Evolutionary conservation across 1,139 yeast species (phyloP).

Genomic region (Lodderomyces elongisporus): DNA sequence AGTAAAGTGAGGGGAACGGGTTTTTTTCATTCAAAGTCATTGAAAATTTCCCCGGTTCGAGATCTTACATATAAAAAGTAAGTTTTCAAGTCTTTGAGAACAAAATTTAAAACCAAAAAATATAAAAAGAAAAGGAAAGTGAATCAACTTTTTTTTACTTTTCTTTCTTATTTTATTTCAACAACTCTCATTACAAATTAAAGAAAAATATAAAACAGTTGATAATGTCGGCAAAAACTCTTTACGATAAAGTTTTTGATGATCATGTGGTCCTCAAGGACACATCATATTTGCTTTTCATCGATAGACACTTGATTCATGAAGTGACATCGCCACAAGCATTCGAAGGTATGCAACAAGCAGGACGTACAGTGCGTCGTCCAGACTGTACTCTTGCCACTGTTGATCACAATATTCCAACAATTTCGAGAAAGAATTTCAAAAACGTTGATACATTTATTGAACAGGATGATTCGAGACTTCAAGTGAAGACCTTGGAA

Average conservation of each 20-base stretch:
- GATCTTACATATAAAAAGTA: too few relatives aligned
- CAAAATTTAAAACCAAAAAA: neutral
- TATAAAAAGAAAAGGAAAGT: neutral
- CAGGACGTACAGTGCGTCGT: conserved; percentile 86
- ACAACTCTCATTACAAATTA: neutral
- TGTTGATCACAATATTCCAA: conserved; percentile 97
- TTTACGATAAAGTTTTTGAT: conserved; percentile 92
- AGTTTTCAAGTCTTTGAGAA: too few relatives aligned
- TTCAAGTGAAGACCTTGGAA: conserved; percentile 89
- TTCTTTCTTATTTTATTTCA: neutral
- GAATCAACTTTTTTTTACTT: neutral
- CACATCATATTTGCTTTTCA: conserved; percentile 79
- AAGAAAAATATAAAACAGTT: too few relatives aligned
- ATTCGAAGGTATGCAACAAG: conserved; percentile 86
- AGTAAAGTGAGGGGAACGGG: too few relatives aligned
- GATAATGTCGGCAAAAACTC: conserved; percentile 51
- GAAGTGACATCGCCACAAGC: conserved; percentile 99
- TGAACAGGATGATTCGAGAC: conserved; percentile 82
- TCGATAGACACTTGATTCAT: conserved; percentile 95
- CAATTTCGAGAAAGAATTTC: conserved; percentile 73
- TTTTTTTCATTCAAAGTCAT: too few relatives aligned
- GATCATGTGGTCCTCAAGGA: conserved; percentile 91
- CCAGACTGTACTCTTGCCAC: conserved; percentile 94
- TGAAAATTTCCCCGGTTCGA: too few relatives aligned
- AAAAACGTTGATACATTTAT: conserved; percentile 77